Conservation (phyloP, 306 rosid species). For the Corylus avellana region DNA sequence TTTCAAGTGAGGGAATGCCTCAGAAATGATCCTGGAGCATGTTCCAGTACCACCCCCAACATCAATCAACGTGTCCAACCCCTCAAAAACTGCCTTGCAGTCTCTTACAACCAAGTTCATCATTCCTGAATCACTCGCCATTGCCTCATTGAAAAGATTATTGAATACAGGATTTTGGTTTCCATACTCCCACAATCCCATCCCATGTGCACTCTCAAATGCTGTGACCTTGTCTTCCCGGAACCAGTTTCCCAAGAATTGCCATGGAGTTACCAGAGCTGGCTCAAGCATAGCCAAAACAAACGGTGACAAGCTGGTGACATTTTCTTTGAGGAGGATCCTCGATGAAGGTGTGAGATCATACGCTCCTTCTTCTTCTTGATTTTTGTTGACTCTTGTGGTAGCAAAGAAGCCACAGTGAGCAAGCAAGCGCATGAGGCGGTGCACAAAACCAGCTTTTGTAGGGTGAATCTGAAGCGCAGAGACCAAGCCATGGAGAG, state of each 20-base stretch:
- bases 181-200: constrained; percentile 28
- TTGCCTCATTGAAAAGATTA: constrained; percentile 31
- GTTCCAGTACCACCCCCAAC: constrained; percentile 42
- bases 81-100: constrained; percentile 41
- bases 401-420: constrained; percentile 40
- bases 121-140: constrained; percentile 47
- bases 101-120: constrained; percentile 38
- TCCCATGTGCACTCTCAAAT: neutral
- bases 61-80: constrained; percentile 34
- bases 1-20: constrained; percentile 44
- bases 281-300: constrained; percentile 26
- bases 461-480: constrained; percentile 39
- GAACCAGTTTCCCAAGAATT: constrained; percentile 36
- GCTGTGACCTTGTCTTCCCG: constrained; percentile 11
- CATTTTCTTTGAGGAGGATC: constrained; percentile 34
- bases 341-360: constrained; percentile 49
- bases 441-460: constrained; percentile 16
- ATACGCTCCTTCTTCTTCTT: constrained; percentile 24
- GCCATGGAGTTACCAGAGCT: constrained; percentile 29
- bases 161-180: constrained; percentile 12
- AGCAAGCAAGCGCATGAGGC: constrained; percentile 41
- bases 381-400: neutral
- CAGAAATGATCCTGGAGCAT: constrained; percentile 26
- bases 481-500: constrained; percentile 37
- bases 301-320: constrained; percentile 11